phyloP scores from a whole-genome alignment of 805 yeast genomes.

The Maudiozyma serrabonitensis region DNA sequence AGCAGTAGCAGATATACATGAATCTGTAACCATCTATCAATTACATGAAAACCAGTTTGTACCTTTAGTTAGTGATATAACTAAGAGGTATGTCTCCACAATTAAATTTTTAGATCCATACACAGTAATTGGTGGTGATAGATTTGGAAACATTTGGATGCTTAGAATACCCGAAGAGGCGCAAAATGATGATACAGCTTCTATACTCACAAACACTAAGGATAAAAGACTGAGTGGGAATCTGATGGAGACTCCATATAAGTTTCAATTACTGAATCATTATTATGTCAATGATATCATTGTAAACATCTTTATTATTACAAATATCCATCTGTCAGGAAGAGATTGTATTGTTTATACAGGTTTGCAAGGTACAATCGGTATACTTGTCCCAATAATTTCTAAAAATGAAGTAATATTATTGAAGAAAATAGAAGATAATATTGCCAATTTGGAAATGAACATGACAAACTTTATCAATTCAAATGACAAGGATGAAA shows the following conservation, averaged over 20 bases:
- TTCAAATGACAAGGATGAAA: slow-evolving; percentile 6
- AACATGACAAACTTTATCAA: not conserved
- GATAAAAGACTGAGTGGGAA: slow-evolving; percentile 11
- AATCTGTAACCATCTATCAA: slow-evolving; percentile 50
- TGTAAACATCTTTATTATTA: slow-evolving; percentile 43
- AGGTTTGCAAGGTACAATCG: slow-evolving; percentile 77
- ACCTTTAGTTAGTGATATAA: slow-evolving; percentile 59
- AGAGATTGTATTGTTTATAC: slow-evolving; percentile 56
- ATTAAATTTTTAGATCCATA: slow-evolving; percentile 56
- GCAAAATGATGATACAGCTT: slow-evolving; percentile 6
- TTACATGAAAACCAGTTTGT: slow-evolving; percentile 45
- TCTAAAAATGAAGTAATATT: slow-evolving; percentile 53
- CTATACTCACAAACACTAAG: not conserved
- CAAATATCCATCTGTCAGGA: slow-evolving; percentile 33
- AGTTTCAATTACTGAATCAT: slow-evolving; percentile 44
- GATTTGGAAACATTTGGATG: slow-evolving; percentile 71
- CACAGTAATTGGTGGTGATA: slow-evolving; percentile 78
- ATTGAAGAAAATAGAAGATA: slow-evolving; percentile 44
- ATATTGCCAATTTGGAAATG: slow-evolving; percentile 8
- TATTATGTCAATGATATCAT: slow-evolving; percentile 64
- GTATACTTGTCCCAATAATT: slow-evolving; percentile 58
- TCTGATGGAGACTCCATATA: slow-evolving; percentile 32
- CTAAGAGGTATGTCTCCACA: slow-evolving; percentile 57
- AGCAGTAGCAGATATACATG: slow-evolving; percentile 61
- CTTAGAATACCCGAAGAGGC: slow-evolving; percentile 49